Base-by-base conservation (phyloP, 148 eudicot genomes). In the Chenopodium berlandieri region DNA sequence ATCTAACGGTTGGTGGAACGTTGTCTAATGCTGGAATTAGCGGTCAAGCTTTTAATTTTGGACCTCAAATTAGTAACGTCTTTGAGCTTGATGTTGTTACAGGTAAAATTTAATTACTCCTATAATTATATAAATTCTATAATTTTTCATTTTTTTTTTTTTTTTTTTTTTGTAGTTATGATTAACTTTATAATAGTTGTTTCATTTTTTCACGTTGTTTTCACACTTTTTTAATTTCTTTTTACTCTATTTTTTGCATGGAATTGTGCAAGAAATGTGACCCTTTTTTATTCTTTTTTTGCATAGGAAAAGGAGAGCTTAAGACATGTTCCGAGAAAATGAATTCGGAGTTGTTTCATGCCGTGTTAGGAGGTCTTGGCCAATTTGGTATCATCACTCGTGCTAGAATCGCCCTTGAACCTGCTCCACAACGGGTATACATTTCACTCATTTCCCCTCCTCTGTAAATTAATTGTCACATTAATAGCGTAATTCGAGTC, bases 1-100 rank as follows among this genome's bases (percentile, higher is more conserved):
- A 95, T 86, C 88, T 95, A 9, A 89, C 94, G 23, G 99, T 95
- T 11, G 99, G 99, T 0, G 99, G 99, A 75, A 95, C 99, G 19
- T 83, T 95, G 76, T 95, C 98, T 1, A 95, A 95, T 88, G 99
- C 92, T 23, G 99, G 99, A n/a, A 95, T 95, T 62, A 94, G 98
- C 79, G 99, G 99, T 0, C 99, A 95, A 68, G 97, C 97, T 44
- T 95, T 93, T 74, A 89, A 92, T 84, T 89, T 94, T 77, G 99
- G 99, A 20, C 99, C 99, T 83, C 99, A 95, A 80, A 92, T 95
- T 77, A 85, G 86, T 82, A 95, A 94, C 84, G 97, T 94, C 63
- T 71, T 78, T 78, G 90, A 92, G 34, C 89, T 95, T 14, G 95
- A 95, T 19, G 97, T 93, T 19, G 93, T 95, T 47, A 95, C 98